These are phyloP conservation scores for Hypoxylon crocopeplum DNA, from an alignment of 495 filamentous ascomycete species.

Conservation along the genomic window DNA sequence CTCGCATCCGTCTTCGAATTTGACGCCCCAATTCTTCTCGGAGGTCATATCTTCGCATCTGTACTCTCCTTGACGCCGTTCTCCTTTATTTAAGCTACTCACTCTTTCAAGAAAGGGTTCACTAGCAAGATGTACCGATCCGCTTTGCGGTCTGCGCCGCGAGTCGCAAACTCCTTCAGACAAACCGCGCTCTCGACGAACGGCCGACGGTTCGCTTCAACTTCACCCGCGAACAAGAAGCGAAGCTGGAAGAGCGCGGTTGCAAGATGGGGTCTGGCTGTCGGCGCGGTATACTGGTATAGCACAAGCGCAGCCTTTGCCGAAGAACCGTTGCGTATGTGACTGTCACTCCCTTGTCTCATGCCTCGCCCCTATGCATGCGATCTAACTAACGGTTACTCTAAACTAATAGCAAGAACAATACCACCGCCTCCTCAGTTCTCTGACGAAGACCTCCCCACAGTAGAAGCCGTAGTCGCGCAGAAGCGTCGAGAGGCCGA, in stretches of 20 bases:
- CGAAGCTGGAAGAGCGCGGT: conserved; percentile 84
- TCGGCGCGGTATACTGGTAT: conserved; percentile 86
- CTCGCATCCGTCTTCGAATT: neutral
- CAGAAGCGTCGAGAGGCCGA: conserved; percentile 55
- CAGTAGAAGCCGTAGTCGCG: conserved; percentile 57
- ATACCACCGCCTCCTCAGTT: conserved; percentile 48
- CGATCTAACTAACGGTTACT: conserved; percentile 2
- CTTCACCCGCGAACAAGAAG: conserved; percentile 67
- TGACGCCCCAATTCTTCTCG: too few relatives aligned
- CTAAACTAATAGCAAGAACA: conserved; percentile 35
- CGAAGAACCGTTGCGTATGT: conserved; percentile 78
- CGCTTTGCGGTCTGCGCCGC: conserved; percentile 62
- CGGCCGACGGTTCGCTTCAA: conserved; percentile 73
- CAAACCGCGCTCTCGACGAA: conserved; percentile 35
- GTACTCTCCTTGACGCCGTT: too few relatives aligned
- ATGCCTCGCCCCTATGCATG: neutral
- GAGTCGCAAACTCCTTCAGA: conserved; percentile 51
- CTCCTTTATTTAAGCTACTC: too few relatives aligned
- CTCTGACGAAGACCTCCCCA: conserved; percentile 55
- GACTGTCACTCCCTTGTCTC: neutral
- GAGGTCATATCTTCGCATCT: too few relatives aligned
- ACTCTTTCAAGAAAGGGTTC: too few relatives aligned
- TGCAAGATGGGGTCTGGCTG: conserved; percentile 76
- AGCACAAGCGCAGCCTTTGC: conserved; percentile 88
- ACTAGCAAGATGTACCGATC: conserved; percentile 65